Evolutionary conservation across 176 grass and related monocot species (phyloP), one percentile per base, ranked within the genome.

Genomic region (Canna indica): DNA sequence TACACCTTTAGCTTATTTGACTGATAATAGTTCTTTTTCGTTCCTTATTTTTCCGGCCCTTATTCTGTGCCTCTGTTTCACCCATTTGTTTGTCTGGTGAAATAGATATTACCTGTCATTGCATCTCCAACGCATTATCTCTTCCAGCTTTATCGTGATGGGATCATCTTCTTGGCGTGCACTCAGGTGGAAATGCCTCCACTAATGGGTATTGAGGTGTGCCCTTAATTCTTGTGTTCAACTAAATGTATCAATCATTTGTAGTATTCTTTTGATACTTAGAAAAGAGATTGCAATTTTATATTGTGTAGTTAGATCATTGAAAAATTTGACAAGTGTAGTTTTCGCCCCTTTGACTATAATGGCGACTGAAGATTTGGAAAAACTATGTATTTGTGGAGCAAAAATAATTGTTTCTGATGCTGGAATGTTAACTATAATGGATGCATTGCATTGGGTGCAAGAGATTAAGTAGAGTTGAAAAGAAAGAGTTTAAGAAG

Each of bases 81-180:
- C 63, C 78, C 59, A 75, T 30, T 67, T 17, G 0, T 18, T 77
- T 64, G 69, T 5, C 68, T 42, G n/a, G 59, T 33, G 57, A 14
- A 9, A 14, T 78, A 95, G 90, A 59, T 90, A 24, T 84, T 95
- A 67, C 84, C 89, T 35, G 84, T 97, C 31, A 72, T 97, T 77
- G 85, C 85, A 4, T 91, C 93, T 7, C 93, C 93, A 39, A 97
- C 88, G 0, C 88, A 97, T 75, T 97, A 97, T 73, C 77, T 97
- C 62, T 97, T 97, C 66, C 93, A 87, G 47, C 54, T 92, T 5
- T 90, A 68, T 76, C 84, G 82, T 24, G 61, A 81, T 11, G 93
- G 93, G 1, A 75, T 97, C 52, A 81, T 78, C 0, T 97, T 90
- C 79, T 79, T 97, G 57, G 86, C 88, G 0, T 97, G 93, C 75